Conservation (phyloP, 176 grass and related monocot species). For the Tillandsia fasciculata region DNA sequence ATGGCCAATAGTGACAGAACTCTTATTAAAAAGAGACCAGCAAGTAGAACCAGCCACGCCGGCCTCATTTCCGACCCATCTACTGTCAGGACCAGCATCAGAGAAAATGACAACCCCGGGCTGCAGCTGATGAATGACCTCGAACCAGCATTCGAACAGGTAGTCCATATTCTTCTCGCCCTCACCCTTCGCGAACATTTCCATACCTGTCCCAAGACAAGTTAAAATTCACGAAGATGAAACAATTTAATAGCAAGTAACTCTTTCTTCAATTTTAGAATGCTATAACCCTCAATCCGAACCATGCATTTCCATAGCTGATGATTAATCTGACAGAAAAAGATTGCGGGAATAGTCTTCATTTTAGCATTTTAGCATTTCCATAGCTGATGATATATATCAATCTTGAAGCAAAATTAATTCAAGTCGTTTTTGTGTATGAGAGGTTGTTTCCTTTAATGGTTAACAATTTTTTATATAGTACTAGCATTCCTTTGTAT, state of each 20-base stretch:
- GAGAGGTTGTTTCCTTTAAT: constrained; percentile 10
- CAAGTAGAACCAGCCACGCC: constrained; percentile 54
- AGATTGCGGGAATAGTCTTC: too few relatives aligned
- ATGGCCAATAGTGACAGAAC: constrained; percentile 54
- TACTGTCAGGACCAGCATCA: constrained; percentile 70
- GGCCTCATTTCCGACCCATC: constrained; percentile 82
- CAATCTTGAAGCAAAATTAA: constrained; percentile 49
- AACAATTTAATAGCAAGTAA: neutral
- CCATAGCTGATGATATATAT: too few relatives aligned
- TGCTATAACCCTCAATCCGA: neutral
- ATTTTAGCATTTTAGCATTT: too few relatives aligned
- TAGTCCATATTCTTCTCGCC: constrained; percentile 54
- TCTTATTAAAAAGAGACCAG: constrained; percentile 83
- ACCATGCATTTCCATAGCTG: too few relatives aligned
- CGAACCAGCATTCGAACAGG: constrained; percentile 74
- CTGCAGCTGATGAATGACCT: constrained; percentile 85
- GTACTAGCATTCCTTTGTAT: neutral
- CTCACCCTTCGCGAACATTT: constrained; percentile 65
- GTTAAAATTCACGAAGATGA: neutral
- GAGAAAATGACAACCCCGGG: constrained; percentile 68
- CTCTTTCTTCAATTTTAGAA: neutral
- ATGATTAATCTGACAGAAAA: too few relatives aligned
- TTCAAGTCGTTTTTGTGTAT: constrained; percentile 28
- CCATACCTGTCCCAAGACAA: constrained; percentile 56
- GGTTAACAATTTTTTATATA: constrained; percentile 10